These are phyloP conservation scores for Exophiala viscosa DNA, from an alignment of 2,329 filamentous ascomycete genomes.

Conservation along the genomic window DNA sequence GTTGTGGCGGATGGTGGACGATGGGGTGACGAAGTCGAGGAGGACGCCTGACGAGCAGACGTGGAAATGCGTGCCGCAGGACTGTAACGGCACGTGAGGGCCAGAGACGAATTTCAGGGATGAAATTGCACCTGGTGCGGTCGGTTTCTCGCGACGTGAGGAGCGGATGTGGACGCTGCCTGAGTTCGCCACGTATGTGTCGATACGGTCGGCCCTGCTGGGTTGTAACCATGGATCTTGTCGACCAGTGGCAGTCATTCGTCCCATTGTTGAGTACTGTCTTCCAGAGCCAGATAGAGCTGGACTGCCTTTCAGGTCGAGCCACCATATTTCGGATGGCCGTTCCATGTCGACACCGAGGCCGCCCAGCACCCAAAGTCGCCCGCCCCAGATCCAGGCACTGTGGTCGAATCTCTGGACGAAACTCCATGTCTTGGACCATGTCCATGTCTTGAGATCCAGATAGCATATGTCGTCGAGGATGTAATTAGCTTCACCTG, in stretches of 20 bases:
- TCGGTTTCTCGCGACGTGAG: conserved; percentile 46
- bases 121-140: conserved; percentile 83
- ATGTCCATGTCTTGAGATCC: conserved; percentile 94
- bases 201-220: conserved; percentile 36
- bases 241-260: conserved; percentile 26
- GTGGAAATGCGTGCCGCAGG: conserved; percentile 90
- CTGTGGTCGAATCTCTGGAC: conserved; percentile 93
- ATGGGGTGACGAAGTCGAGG: conserved; percentile 90
- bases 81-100: conserved; percentile 79
- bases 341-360: conserved; percentile 96
- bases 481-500: conserved; percentile 85
- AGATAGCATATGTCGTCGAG: conserved; percentile 95
- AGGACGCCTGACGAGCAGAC: conserved; percentile 89
- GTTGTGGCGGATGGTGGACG: conserved; percentile 76
- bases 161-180: conserved; percentile 58
- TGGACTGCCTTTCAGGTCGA: conserved; percentile 86
- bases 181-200: conserved; percentile 69
- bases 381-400: conserved; percentile 86
- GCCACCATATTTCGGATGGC: conserved; percentile 92
- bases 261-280: conserved; percentile 21
- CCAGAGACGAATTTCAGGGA: conserved; percentile 86
- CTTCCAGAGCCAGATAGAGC: conserved; percentile 57
- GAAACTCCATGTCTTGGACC: conserved; percentile 95
- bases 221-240: conserved; percentile 38
- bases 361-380: conserved; percentile 95